Evolutionary conservation across 768 basidiomycete genomes (phyloP), one percentile per base, ranked within the genome.

Genomic region (Paxillus ammoniavirescens): DNA sequence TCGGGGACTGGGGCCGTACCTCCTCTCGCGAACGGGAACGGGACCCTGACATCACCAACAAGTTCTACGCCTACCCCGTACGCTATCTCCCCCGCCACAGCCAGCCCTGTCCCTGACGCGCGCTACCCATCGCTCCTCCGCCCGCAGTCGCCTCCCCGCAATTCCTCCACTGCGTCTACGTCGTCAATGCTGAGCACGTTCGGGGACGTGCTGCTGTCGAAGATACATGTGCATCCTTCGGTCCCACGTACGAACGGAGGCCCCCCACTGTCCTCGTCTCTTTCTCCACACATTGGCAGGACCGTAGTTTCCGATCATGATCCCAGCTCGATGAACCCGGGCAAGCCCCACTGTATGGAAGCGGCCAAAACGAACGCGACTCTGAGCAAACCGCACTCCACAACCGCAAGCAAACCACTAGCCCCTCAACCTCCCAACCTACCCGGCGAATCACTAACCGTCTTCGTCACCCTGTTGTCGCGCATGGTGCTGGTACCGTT

Each of bases 401-500:
- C 23, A 13, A 6, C 2, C 26, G 10, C 42, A 6, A 28, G 5
- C 42, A 8, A n/a, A 0, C 21, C 47, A 5, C 31, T 31, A 4
- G 8, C 49, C 0, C 23, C 13, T 9, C 47, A 21, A 13, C 23
- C n/a, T 46, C 28, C 67, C 66, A 52, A 35, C 26, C 54, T 50
- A 3, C 75, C 77, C 1, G 92, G 92, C 3, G 93, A 97, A 77
- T 84, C 85, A 28, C 82, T 78, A 65, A 94, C 94, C 2, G 83
- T 98, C 14, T 65, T 87, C n/a, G 80, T 98, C 13, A 82, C 92
- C 2, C 82, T 98, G n/a, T 38, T 87, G 13, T 80, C 88, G 42
- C 75, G 95, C 60, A 98, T 98, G 96, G 66, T 98, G 28, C 65
- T 98, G 57, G 88, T 90, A 5, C 94, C 95, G 1, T 41, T 86